These are phyloP conservation scores for Penicillium vulpinum DNA, from an alignment of 2,329 filamentous ascomycete genomes.

Conservation along the genomic window DNA sequence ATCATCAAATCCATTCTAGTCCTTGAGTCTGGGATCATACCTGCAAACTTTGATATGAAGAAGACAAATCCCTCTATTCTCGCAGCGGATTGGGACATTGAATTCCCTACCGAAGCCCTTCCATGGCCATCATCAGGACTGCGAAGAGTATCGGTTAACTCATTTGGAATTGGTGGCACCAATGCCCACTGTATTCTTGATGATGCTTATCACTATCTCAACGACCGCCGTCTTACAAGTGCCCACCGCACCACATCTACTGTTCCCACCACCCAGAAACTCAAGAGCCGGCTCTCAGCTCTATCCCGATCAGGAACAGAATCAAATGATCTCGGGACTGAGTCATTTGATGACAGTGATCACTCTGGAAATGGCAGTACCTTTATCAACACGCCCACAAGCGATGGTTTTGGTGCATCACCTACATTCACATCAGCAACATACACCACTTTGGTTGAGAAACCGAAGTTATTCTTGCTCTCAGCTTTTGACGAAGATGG, in stretches of 20 bases:
- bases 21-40: constrained; percentile 48
- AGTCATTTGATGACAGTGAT: constrained; percentile 13
- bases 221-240: constrained; percentile 10
- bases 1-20: constrained; percentile 47
- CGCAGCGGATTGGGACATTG: constrained; percentile 36
- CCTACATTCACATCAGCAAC: background rate
- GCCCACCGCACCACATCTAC: constrained; percentile 12
- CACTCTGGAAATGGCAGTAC: constrained; percentile 1
- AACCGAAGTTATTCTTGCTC: constrained; percentile 16
- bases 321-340: background rate
- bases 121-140: constrained; percentile 30
- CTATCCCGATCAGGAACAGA: background rate
- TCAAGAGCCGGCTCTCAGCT: background rate
- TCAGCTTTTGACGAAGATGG: constrained; percentile 29
- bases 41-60: constrained; percentile 46
- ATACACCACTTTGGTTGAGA: background rate
- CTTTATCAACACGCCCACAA: constrained; percentile 16
- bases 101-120: constrained; percentile 23
- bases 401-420: constrained; percentile 10
- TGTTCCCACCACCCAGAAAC: constrained; percentile 1
- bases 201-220: constrained; percentile 26
- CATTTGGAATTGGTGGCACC: constrained; percentile 40
- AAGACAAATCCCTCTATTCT: constrained; percentile 41
- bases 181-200: constrained; percentile 38
- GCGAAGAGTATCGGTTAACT: constrained; percentile 35